Conservation (phyloP, 805 yeast genomes). For the Candida wancherniae region DNA sequence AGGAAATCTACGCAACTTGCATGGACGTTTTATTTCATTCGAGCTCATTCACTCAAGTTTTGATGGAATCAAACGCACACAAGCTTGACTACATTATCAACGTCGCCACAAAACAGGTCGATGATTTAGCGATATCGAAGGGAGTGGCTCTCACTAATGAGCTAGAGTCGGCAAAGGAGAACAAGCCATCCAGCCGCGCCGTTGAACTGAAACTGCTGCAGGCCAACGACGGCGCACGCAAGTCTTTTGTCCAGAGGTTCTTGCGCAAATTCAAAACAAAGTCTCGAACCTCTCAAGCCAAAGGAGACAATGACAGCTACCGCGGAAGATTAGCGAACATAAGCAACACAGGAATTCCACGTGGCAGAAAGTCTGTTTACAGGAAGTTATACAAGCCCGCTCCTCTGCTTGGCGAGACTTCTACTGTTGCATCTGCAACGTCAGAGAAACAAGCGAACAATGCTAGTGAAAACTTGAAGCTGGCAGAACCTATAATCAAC, state of each 20-base stretch:
- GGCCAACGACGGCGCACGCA: neutral
- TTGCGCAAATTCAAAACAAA: conserved; percentile 1
- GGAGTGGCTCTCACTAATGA: too few relatives aligned
- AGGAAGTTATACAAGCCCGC: conserved; percentile 20
- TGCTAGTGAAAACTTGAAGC: neutral
- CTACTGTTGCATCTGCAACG: conserved; percentile 7
- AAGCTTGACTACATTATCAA: conserved; percentile 2
- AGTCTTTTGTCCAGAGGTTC: conserved; percentile 2
- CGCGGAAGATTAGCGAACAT: conserved; percentile 8
- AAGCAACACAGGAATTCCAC: conserved; percentile 20
- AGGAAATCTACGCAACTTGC: conserved; percentile 19
- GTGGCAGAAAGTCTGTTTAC: conserved; percentile 22
- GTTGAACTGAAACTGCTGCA: neutral
- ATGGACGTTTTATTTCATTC: conserved; percentile 22
- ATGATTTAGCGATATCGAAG: too few relatives aligned
- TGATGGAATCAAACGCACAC: conserved; percentile 4
- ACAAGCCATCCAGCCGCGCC: too few relatives aligned
- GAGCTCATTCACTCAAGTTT: conserved; percentile 18
- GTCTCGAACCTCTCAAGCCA: neutral
- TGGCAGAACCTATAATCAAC: neutral
- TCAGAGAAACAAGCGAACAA: conserved; percentile 1
- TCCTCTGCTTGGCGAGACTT: conserved; percentile 18
- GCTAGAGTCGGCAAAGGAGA: too few relatives aligned
- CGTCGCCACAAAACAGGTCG: too few relatives aligned
- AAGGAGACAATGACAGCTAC: neutral